Evolutionary conservation across 345 rosid species (phyloP).

Genomic region (Pugionium dolabratum): DNA sequence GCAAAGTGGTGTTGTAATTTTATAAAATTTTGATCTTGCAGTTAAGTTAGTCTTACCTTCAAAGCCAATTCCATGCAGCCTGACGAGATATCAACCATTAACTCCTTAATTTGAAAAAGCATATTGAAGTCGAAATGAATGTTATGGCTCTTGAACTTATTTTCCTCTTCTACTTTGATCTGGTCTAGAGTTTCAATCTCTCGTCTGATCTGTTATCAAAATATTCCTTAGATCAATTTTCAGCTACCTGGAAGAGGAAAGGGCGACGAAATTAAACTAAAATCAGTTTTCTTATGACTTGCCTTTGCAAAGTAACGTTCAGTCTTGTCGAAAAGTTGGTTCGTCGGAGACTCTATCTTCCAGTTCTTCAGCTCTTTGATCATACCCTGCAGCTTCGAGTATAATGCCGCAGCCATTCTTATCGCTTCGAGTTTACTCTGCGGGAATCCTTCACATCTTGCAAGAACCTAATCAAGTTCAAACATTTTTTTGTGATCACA

Average conservation of each 20-base stretch:
- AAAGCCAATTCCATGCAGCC: constrained; percentile 81
- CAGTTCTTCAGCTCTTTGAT: constrained; percentile 57
- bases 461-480: constrained; percentile 58
- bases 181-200: constrained; percentile 71
- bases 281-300: constrained; percentile 23
- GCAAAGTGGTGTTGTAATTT: not conserved
- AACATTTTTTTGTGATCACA: constrained; percentile 10
- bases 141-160: constrained; percentile 65
- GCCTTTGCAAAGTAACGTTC: constrained; percentile 84
- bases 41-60: constrained; percentile 47
- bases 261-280: constrained; percentile 5
- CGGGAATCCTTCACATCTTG: constrained; percentile 84
- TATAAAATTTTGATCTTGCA: not conserved
- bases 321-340: constrained; percentile 64
- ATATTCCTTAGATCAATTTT: constrained; percentile 1
- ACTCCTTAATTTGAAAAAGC: constrained; percentile 64
- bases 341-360: constrained; percentile 66
- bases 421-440: constrained; percentile 74
- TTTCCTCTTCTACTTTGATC: constrained; percentile 68
- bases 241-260: constrained; percentile 1
- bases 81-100: constrained; percentile 84
- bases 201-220: constrained; percentile 54
- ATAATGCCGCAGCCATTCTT: constrained; percentile 67
- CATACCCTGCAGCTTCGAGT: constrained; percentile 53
- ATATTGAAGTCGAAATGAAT: constrained; percentile 70